Conservation (phyloP, 2,329 filamentous ascomycete species). For the Exophiala xenobiotica region DNA sequence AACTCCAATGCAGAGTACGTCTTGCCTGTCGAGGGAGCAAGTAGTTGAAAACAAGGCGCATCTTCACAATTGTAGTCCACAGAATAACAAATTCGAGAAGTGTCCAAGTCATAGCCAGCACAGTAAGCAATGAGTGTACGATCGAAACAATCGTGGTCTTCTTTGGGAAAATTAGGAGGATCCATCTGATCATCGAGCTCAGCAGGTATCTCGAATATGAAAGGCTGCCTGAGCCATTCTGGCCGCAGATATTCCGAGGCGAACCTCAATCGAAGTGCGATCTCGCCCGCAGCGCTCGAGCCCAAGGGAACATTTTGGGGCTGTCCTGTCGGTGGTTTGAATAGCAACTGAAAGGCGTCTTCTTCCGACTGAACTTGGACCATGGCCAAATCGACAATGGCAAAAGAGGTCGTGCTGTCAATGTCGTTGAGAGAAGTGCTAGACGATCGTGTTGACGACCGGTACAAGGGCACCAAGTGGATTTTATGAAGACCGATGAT, state of each 20-base stretch:
- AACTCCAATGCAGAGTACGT: constrained; percentile 62
- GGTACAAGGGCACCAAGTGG: constrained; percentile 66
- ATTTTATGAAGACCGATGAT: constrained; percentile 68
- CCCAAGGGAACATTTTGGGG: constrained; percentile 60
- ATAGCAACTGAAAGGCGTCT: constrained; percentile 66
- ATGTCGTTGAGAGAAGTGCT: constrained; percentile 54
- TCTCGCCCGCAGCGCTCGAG: constrained; percentile 63
- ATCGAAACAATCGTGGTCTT: constrained; percentile 62
- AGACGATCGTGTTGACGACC: constrained; percentile 54
- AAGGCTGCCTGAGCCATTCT: constrained; percentile 64
- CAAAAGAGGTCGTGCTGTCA: constrained; percentile 56
- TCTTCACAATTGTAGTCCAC: constrained; percentile 64
- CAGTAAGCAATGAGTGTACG: constrained; percentile 69
- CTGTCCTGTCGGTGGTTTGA: constrained; percentile 58
- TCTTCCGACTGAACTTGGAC: constrained; percentile 61
- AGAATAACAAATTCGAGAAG: constrained; percentile 64
- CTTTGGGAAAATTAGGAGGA: constrained; percentile 49
- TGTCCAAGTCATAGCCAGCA: constrained; percentile 66
- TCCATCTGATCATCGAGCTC: constrained; percentile 53
- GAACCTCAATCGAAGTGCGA: constrained; percentile 61
- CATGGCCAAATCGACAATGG: constrained; percentile 61
- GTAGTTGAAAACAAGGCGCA: constrained; percentile 64
- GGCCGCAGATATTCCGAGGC: constrained; percentile 64
- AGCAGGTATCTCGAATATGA: constrained; percentile 60
- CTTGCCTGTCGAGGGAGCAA: constrained; percentile 53